Evolutionary conservation across 2,329 filamentous ascomycete genomes (phyloP).

Genomic region (Botryotinia narcissicola): DNA sequence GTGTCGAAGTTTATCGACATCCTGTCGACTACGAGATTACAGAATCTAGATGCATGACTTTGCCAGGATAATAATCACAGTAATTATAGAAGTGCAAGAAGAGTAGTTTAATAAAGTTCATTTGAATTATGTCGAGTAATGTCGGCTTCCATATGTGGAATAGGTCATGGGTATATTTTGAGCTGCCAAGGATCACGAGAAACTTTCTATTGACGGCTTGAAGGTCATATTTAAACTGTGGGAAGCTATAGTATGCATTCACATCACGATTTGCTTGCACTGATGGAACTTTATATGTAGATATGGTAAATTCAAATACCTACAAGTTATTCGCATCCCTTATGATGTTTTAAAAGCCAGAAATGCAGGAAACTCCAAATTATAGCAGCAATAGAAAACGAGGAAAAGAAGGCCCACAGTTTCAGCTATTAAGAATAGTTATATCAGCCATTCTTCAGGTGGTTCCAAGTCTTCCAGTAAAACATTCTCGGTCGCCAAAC

Average conservation of each 20-base stretch:
- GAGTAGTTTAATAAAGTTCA: too few relatives aligned
- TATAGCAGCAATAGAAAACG: not conserved
- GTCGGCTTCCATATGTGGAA: too few relatives aligned
- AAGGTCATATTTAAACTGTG: not conserved
- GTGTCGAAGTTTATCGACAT: accelerated
- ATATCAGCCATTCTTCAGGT: not conserved
- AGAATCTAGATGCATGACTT: too few relatives aligned
- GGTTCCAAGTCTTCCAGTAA: not conserved
- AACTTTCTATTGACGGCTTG: not conserved
- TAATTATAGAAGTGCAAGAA: too few relatives aligned
- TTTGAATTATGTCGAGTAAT: too few relatives aligned
- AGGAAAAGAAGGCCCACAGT: not conserved
- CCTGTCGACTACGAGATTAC: accelerated
- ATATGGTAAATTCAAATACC: not conserved
- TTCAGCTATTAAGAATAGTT: accelerated
- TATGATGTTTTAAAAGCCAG: not conserved
- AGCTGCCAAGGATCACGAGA: not conserved
- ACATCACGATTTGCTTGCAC: not conserved
- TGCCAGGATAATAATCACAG: too few relatives aligned
- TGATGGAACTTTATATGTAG: accelerated
- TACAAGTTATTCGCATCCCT: not conserved
- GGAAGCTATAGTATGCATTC: not conserved
- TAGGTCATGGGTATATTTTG: not conserved
- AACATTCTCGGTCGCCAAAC: not conserved
- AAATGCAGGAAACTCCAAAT: not conserved